Base-by-base conservation (phyloP, 2,329 filamentous ascomycete species). In the Aspergillus japonicus region DNA sequence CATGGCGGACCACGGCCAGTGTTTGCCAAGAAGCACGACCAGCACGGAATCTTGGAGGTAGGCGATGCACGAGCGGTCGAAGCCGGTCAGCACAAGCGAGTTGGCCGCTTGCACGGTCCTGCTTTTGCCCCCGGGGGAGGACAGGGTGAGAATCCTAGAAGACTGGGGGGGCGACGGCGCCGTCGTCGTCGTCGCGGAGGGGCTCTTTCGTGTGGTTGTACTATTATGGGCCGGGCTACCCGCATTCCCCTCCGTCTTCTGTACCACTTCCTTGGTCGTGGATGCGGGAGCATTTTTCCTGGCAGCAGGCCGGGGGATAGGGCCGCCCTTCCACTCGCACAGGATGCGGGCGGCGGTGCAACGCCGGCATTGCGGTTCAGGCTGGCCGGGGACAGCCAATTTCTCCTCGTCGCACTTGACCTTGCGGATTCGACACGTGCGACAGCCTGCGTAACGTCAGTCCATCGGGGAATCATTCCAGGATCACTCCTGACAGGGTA, bases 331-430 rank as follows among this genome's bases (percentile, higher is more conserved):
- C 69, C 69, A 69, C 52, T 71, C 67, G 53, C 70, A 71, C 7
- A 59, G 59, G n/a, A 71, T 65, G 8, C 59, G 61, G 14, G 65
- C 68, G 24, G 56, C 58, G 10, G 58, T 50, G 55, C 69, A 71
- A 47, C 67, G 64, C 50, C 60, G 62, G 51, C 68, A 71, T 29
- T 71, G 68, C 26, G 67, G 67, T 57, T 70, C 68, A 23, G 60
- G 53, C 26, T 65, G 57, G 21, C 59, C 64, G 5, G 50, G 48
- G 8, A 63, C 61, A 11, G 23, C 12, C 8, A 68, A 48, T 51
- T 69, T 69, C 29, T 68, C 67, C 53, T 72, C 69, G 47, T 70
- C 71, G 53, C 69, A 73, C 65, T 72, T 73, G 24, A 70, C 63
- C 61, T 72, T 72, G 52, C 69, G 66, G 19, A 67, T 69, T 29